A percentile compares a stretch with the other conserved stretches of the same genome.
phyloP scores from a whole-genome alignment of 1,284 basidiomycete genomes.

The Ceratobasidium sp. region DNA sequence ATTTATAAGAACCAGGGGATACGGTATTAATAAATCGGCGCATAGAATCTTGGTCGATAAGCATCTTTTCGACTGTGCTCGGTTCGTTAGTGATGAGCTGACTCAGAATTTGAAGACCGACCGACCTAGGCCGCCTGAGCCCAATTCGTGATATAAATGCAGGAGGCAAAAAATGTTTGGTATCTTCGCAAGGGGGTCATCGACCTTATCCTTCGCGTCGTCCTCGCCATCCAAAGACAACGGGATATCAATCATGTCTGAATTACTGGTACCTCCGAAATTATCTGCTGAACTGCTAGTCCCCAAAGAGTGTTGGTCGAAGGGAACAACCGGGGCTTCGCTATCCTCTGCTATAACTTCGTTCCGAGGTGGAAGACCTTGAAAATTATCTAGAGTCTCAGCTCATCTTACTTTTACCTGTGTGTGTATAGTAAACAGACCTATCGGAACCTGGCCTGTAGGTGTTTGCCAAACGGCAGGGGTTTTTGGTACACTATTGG shows the following conservation, averaged over 20 bases:
- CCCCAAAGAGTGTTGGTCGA: too few species aligned
- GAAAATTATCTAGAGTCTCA: background rate
- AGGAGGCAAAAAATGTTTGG: constrained; percentile 59
- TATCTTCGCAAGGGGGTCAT: constrained; percentile 23
- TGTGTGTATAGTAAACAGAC: background rate
- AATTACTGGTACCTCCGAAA: background rate
- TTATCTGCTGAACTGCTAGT: too few species aligned
- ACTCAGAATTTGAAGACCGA: background rate
- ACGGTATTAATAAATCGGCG: constrained; percentile 44
- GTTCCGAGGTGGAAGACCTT: background rate
- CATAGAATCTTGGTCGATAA: constrained; percentile 47
- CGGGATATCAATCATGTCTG: constrained; percentile 15
- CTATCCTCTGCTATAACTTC: background rate
- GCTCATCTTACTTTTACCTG: background rate
- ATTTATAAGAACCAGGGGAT: constrained; percentile 46
- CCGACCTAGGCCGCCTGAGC: constrained; percentile 63
- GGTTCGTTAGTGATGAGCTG: background rate
- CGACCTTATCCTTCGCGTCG: background rate
- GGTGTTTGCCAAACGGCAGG: background rate
- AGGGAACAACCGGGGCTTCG: background rate
- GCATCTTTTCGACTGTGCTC: constrained; percentile 47
- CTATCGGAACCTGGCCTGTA: background rate
- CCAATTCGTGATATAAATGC: constrained; percentile 66
- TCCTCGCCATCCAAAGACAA: background rate
- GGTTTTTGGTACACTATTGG: background rate